Evolutionary conservation across 352 stramenopile species (phyloP).

Genomic region (Globisporangium iwayamae): DNA sequence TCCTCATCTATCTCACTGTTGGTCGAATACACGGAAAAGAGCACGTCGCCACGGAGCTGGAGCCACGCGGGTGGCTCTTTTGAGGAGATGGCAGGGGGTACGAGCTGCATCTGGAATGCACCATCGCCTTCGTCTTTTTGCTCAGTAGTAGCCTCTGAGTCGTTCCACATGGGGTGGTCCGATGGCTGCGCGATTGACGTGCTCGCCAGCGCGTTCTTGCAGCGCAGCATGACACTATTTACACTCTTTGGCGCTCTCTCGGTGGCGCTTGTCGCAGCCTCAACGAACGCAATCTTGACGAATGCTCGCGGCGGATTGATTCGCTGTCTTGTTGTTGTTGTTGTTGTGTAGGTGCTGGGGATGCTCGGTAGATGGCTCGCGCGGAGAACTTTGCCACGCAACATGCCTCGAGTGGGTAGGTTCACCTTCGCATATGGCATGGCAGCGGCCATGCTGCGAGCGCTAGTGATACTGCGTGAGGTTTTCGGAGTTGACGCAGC

Average conservation of each 20-base stretch:
- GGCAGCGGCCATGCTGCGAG: not conserved
- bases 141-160: constrained; percentile 2
- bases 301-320: constrained; percentile 29
- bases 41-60: constrained; percentile 50
- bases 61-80: constrained; percentile 34
- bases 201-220: constrained; percentile 45
- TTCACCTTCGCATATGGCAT: not conserved
- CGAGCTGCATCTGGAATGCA: constrained; percentile 46
- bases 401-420: constrained; percentile 29
- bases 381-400: constrained; percentile 42
- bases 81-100: constrained; percentile 6
- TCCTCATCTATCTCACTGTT: not conserved
- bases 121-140: constrained; percentile 10
- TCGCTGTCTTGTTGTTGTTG: not conserved
- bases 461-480: not conserved
- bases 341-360: not conserved
- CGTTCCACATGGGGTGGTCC: constrained; percentile 44
- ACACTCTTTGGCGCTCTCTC: constrained; percentile 3
- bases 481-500: not conserved
- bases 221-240: constrained; percentile 56
- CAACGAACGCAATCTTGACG: constrained; percentile 51
- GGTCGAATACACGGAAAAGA: constrained; percentile 56
- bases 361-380: constrained; percentile 30
- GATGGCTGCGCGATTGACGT: constrained; percentile 26
- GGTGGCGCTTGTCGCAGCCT: constrained; percentile 21